Evolutionary conservation across 345 rosid genomes (phyloP), one percentile per base, ranked within the genome.

Genomic region (Noccaea bulbosa): DNA sequence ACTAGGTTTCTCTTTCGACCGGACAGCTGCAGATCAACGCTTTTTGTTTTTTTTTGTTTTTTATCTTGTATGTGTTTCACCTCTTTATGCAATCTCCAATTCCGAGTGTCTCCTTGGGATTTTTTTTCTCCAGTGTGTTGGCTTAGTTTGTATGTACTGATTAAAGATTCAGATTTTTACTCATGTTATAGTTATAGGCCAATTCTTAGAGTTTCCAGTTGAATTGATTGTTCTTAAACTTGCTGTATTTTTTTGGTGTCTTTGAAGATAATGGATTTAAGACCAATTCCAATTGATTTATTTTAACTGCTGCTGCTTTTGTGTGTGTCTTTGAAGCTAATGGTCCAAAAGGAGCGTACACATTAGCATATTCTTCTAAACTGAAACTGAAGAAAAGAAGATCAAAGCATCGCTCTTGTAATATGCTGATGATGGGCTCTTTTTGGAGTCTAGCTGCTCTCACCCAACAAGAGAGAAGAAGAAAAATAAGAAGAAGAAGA

Each of bases 211-310:
- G 24, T 30, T 67, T 44, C 27, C 40, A 27, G 0, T 20, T 20
- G 22, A 8, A 14, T 2, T 33, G 22, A 4, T 60, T 40, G 52
- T 60, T 14, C 3, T 22, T 22, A 41, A 49, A 27, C 30, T n/a
- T 9, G 22, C 0, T 49, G 46, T 16, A 11, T 52, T 48, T 12
- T 3, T 24, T 5, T 37, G 12, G 9, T 68, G 5, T 52, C 54
- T 59, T 22, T 76, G 55, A 50, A 90, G 92, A 92, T 90, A 58
- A 83, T 80, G 82, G 97, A 91, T 62, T n/a, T n/a, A n/a, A n/a
- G n/a, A n/a, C n/a, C n/a, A n/a, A n/a, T n/a, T n/a, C n/a, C n/a
- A n/a, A n/a, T n/a, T n/a, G n/a, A n/a, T n/a, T n/a, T n/a, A n/a
- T n/a, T n/a, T n/a, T n/a, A n/a, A n/a, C n/a, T n/a, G n/a, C n/a